These are phyloP conservation scores for Chrysosphaeria jannelii DNA, from an alignment of 2,329 filamentous ascomycete species.

Conservation along the genomic window DNA sequence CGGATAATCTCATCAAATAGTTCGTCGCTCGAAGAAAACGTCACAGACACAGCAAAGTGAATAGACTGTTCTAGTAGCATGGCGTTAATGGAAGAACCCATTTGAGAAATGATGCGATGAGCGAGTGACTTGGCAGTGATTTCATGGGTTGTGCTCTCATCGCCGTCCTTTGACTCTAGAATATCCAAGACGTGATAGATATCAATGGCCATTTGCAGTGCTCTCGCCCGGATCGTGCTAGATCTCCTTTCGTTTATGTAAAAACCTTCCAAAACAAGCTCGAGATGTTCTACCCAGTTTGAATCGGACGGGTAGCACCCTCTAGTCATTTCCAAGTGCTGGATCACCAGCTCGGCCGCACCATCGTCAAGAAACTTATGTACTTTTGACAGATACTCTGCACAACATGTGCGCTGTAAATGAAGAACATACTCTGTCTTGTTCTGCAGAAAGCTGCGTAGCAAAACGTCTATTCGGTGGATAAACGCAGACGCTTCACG, in stretches of 20 bases:
- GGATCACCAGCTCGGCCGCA: slow-evolving; percentile 30
- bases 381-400: slow-evolving; percentile 33
- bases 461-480: slow-evolving; percentile 17
- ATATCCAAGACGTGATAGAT: slow-evolving; percentile 27
- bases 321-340: slow-evolving; percentile 36
- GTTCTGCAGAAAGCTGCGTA: slow-evolving; percentile 10
- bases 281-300: slow-evolving; percentile 34
- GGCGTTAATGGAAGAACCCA: no score
- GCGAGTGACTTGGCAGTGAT: slow-evolving; percentile 27
- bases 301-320: slow-evolving; percentile 42
- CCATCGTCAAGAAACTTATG: slow-evolving; percentile 31
- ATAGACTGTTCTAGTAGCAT: no score
- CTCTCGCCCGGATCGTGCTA: slow-evolving; percentile 27
- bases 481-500: slow-evolving; percentile 16
- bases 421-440: no score
- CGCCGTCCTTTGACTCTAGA: slow-evolving; percentile 15
- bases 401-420: slow-evolving; percentile 32
- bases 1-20: slow-evolving; percentile 5
- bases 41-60: background rate
- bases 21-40: slow-evolving; percentile 6
- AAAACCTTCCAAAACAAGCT: slow-evolving; percentile 28
- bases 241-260: slow-evolving; percentile 30
- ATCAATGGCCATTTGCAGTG: slow-evolving; percentile 27
- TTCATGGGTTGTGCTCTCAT: slow-evolving; percentile 20
- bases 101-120: slow-evolving; percentile 26